Evolutionary conservation across 2,329 filamentous ascomycete species (phyloP).

Genomic region (Phaeosphaeria sp.): DNA sequence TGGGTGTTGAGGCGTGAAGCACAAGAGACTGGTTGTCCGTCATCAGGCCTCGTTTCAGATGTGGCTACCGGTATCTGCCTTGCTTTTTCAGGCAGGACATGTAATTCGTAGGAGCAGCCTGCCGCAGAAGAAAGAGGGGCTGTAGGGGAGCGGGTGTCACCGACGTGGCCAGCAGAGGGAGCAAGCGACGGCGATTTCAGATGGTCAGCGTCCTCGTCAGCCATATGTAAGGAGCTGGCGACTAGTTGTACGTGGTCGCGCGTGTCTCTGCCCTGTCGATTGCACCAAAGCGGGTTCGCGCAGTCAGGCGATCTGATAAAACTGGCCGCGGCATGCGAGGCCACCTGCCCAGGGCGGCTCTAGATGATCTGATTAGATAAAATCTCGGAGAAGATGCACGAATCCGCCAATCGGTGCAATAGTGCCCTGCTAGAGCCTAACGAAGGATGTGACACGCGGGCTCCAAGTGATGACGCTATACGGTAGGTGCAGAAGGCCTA

Average conservation of each 20-base stretch:
- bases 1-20: slow-evolving; percentile 8
- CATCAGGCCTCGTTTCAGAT: slow-evolving; percentile 34
- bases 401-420: background rate
- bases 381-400: background rate
- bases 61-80: slow-evolving; percentile 26
- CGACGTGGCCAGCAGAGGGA: slow-evolving; percentile 26
- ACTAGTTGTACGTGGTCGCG: slow-evolving; percentile 23
- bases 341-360: no score
- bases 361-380: slow-evolving; percentile 36
- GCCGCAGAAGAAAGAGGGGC: slow-evolving; percentile 20
- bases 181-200: slow-evolving; percentile 15
- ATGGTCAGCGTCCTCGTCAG: slow-evolving; percentile 20
- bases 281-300: slow-evolving; percentile 30
- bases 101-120: slow-evolving; percentile 41
- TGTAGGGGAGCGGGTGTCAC: slow-evolving; percentile 26
- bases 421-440: slow-evolving; percentile 1
- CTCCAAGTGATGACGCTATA: slow-evolving; percentile 6
- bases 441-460: background rate
- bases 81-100: slow-evolving; percentile 35
- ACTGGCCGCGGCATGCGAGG: slow-evolving; percentile 8
- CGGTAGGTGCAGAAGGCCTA: background rate
- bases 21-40: slow-evolving; percentile 28
- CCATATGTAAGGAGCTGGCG: slow-evolving; percentile 33
- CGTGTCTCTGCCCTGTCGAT: slow-evolving; percentile 15
- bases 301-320: slow-evolving; percentile 39